phyloP scores from a whole-genome alignment of 306 rosid genomes.

The Rosa multiflora region DNA sequence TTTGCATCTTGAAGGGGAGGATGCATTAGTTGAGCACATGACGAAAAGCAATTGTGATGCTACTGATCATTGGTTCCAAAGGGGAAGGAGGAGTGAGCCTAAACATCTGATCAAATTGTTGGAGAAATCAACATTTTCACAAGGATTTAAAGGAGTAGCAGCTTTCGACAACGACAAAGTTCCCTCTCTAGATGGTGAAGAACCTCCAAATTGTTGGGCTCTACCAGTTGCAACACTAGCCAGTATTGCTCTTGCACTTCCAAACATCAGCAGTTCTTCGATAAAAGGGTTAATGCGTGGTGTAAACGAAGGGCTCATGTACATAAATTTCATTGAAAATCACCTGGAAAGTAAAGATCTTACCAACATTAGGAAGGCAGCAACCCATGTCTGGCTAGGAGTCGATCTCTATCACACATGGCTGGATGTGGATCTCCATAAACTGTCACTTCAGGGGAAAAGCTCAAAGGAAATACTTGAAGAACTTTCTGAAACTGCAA shows the following conservation, averaged over 20 bases:
- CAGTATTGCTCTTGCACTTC: slow-evolving; percentile 64
- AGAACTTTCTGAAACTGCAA: slow-evolving; percentile 53
- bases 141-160: slow-evolving; percentile 59
- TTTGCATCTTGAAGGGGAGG: slow-evolving; percentile 87
- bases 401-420: slow-evolving; percentile 69
- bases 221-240: slow-evolving; percentile 78
- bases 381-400: slow-evolving; percentile 64
- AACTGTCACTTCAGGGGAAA: slow-evolving; percentile 47
- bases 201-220: slow-evolving; percentile 71
- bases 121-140: slow-evolving; percentile 48
- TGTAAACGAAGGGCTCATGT: slow-evolving; percentile 57
- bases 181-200: slow-evolving; percentile 46
- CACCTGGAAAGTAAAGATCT: slow-evolving; percentile 46
- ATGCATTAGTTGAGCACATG: slow-evolving; percentile 62
- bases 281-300: slow-evolving; percentile 39
- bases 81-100: slow-evolving; percentile 59
- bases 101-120: slow-evolving; percentile 46
- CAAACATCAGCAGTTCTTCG: slow-evolving; percentile 34
- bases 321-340: slow-evolving; percentile 47
- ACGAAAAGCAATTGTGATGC: slow-evolving; percentile 56
- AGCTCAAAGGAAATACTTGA: slow-evolving; percentile 49
- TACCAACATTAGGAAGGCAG: slow-evolving; percentile 47
- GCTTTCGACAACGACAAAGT: slow-evolving; percentile 55
- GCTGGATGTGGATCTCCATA: slow-evolving; percentile 62
- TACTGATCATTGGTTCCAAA: slow-evolving; percentile 59